Evolutionary conservation across 106 monocot genomes (phyloP).

Genomic region (Platanthera zijinensis): DNA sequence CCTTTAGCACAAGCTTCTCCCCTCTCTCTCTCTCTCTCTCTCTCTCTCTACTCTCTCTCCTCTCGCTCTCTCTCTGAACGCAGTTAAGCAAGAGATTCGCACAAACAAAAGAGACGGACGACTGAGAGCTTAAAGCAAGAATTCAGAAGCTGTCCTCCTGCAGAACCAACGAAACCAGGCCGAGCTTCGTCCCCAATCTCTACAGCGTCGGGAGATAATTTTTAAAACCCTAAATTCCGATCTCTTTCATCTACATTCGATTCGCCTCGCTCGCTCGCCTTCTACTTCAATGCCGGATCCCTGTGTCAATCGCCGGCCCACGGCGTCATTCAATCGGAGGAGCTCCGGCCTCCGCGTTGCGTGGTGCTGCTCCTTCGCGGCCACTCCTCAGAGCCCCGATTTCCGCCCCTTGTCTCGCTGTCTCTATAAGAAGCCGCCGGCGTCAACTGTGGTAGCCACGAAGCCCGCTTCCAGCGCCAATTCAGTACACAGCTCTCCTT

Average conservation of each 20-base stretch:
- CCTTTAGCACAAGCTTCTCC: too few species aligned
- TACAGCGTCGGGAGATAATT: not conserved
- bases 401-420: constrained; percentile 3
- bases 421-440: not conserved
- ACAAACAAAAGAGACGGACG: not conserved
- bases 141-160: constrained; percentile 1
- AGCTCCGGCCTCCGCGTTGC: not conserved
- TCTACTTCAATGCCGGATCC: constrained; percentile 10
- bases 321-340: not conserved
- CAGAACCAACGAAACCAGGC: not conserved
- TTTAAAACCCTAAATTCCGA: not conserved
- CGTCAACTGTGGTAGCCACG: not conserved
- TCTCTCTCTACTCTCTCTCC: too few species aligned
- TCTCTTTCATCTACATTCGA: not conserved
- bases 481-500: constrained; percentile 46
- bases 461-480: constrained; percentile 2
- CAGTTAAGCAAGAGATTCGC: not conserved
- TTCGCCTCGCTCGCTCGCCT: not conserved
- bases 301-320: not conserved
- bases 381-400: constrained; percentile 29
- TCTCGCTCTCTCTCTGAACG: too few species aligned
- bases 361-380: constrained; percentile 43
- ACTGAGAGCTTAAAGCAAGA: constrained; percentile 7
- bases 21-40: too few species aligned
- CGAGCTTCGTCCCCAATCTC: constrained; percentile 1